Conservation (phyloP, 2,329 filamentous ascomycete species). For the Fusarium papillatum region DNA sequence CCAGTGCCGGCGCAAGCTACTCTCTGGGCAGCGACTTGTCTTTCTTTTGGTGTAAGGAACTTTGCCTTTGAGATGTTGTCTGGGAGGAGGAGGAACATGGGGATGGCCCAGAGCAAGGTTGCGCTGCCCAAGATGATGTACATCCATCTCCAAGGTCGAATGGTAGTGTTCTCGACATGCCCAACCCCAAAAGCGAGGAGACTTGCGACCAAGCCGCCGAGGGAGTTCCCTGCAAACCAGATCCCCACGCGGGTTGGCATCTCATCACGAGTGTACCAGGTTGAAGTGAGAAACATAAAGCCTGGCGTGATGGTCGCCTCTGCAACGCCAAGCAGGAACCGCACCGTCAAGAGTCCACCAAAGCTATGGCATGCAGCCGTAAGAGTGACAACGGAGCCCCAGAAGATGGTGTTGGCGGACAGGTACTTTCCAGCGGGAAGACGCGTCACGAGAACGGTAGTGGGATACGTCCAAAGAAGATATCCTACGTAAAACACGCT, state of each 20-base stretch:
- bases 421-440: slow-evolving; percentile 63
- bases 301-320: slow-evolving; percentile 68
- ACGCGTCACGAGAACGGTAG: slow-evolving; percentile 61
- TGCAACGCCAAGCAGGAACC: slow-evolving; percentile 67
- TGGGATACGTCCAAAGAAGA: slow-evolving; percentile 64
- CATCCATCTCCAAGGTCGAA: slow-evolving; percentile 70
- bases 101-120: slow-evolving; percentile 65
- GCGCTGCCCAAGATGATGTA: slow-evolving; percentile 66
- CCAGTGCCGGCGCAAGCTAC: slow-evolving; percentile 66
- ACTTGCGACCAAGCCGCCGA: slow-evolving; percentile 62
- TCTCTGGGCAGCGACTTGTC: slow-evolving; percentile 60
- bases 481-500: slow-evolving; percentile 59
- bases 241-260: slow-evolving; percentile 67
- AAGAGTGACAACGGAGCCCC: slow-evolving; percentile 61
- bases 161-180: slow-evolving; percentile 57
- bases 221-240: slow-evolving; percentile 67
- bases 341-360: slow-evolving; percentile 61
- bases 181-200: slow-evolving; percentile 69
- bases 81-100: slow-evolving; percentile 63
- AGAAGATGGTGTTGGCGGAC: slow-evolving; percentile 61
- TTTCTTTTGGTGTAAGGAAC: slow-evolving; percentile 69
- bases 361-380: slow-evolving; percentile 63
- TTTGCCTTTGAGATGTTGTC: slow-evolving; percentile 66
- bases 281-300: slow-evolving; percentile 68
- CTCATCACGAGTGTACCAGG: slow-evolving; percentile 70